phyloP scores from a whole-genome alignment of 768 basidiomycete genomes.

The Stropharia rugosoannulata region DNA sequence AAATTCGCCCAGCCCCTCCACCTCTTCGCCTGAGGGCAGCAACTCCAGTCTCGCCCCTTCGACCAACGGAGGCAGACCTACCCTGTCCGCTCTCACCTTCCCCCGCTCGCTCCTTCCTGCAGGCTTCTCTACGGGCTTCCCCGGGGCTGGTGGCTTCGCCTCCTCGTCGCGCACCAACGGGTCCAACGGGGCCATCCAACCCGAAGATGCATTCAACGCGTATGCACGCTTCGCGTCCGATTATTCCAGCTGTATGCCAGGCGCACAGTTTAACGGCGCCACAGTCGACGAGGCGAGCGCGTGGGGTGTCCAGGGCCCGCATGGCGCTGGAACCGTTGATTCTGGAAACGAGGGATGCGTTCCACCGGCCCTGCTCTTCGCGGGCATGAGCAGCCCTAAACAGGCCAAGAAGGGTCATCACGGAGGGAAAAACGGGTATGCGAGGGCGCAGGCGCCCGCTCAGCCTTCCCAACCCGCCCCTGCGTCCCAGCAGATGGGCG shows the following conservation, averaged over 20 bases:
- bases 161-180: conserved; percentile 18
- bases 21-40: conserved; percentile 1
- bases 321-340: conserved; percentile 8
- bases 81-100: neutral
- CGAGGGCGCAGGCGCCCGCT: neutral
- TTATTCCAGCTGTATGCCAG: conserved; percentile 63
- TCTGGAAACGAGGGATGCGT: conserved; percentile 38
- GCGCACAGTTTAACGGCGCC: conserved; percentile 44
- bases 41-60: conserved; percentile 11
- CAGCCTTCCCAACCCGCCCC: neutral
- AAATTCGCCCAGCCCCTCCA: conserved; percentile 27
- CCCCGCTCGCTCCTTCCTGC: neutral
- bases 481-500: too few relatives aligned
- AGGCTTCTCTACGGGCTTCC: neutral
- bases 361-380: conserved; percentile 66
- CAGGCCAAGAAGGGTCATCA: neutral
- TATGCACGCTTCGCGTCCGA: conserved; percentile 66
- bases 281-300: conserved; percentile 35
- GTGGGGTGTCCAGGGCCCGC: conserved; percentile 13
- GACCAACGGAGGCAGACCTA: conserved; percentile 18
- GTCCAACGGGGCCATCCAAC: conserved; percentile 20
- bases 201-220: conserved; percentile 63
- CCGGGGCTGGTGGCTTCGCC: neutral
- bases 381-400: conserved; percentile 19
- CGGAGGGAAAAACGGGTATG: neutral